Percentiles rank a stretch among this genome's conserved stretches.
Evolutionary conservation across 345 rosid genomes (phyloP).

Genomic region (Nasturtium officinale): DNA sequence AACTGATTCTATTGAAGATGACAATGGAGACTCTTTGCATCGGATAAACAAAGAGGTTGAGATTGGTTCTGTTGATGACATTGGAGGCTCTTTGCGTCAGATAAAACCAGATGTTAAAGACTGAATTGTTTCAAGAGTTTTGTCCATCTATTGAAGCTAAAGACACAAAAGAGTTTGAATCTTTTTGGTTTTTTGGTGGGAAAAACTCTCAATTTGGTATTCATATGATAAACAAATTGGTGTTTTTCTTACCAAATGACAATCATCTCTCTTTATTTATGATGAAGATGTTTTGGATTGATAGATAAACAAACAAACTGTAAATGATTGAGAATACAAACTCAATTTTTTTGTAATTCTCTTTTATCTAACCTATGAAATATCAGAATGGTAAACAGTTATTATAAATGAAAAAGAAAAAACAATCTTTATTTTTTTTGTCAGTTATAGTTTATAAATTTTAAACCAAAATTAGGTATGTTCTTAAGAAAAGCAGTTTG

Average conservation of each 20-base stretch:
- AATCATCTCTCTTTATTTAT: conserved; percentile 23
- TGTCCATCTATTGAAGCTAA: conserved; percentile 2
- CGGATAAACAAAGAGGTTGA: background rate
- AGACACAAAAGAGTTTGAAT: conserved; percentile 11
- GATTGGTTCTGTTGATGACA: background rate
- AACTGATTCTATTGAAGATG: background rate
- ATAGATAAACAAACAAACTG: conserved; percentile 18
- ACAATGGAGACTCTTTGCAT: conserved; percentile 16
- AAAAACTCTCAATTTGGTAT: background rate
- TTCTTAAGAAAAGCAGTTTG: background rate
- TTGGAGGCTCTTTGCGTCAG: background rate
- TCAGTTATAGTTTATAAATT: background rate
- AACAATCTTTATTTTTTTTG: background rate
- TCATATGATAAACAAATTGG: background rate
- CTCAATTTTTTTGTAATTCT: background rate
- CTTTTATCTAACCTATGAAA: background rate
- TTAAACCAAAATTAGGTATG: background rate
- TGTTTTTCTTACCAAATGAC: background rate
- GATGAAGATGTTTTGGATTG: conserved; percentile 32
- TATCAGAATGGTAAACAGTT: background rate
- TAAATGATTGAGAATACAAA: background rate
- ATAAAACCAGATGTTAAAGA: background rate
- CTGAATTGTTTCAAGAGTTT: background rate
- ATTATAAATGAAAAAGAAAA: background rate
- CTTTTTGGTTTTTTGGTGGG: background rate